A percentile compares a stretch with the other conserved stretches of the same genome.
phyloP scores from a whole-genome alignment of 192 early-diverging fungal genomes.

The Dissophora globulifera region DNA sequence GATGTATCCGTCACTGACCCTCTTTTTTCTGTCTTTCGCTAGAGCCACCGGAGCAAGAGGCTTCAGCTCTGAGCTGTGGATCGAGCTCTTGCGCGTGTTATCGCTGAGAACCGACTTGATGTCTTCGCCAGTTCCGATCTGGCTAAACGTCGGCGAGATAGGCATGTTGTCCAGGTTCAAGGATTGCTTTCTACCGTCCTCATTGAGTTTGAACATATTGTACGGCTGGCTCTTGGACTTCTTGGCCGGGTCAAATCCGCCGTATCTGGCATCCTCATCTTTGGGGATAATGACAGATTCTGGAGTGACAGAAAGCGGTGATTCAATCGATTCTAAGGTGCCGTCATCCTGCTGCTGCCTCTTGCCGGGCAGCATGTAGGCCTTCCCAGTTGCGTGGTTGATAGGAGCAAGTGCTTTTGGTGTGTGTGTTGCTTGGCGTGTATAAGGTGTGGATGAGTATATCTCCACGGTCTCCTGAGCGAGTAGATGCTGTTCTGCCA shows the following conservation, averaged over 20 bases:
- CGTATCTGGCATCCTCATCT: background rate
- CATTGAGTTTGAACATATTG: conserved; percentile 42
- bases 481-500: background rate
- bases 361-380: conserved; percentile 18
- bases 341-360: conserved; percentile 5
- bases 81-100: conserved; percentile 26
- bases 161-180: conserved; percentile 5
- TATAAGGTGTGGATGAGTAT: background rate
- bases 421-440: background rate
- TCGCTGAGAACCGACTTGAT: conserved; percentile 28
- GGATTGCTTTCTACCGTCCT: conserved; percentile 10
- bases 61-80: conserved; percentile 10
- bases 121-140: background rate
- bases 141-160: conserved; percentile 18
- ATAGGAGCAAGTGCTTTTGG: conserved; percentile 12
- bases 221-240: conserved; percentile 33
- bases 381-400: conserved; percentile 21
- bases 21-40: conserved; percentile 25
- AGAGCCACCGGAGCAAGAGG: background rate
- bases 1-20: conserved; percentile 33
- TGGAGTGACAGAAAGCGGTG: background rate
- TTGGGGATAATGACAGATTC: background rate
- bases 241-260: background rate
- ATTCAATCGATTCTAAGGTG: background rate
- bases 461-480: background rate